These are phyloP conservation scores for Daldinia sp. DNA, from an alignment of 2,329 filamentous ascomycete species.

Conservation along the genomic window DNA sequence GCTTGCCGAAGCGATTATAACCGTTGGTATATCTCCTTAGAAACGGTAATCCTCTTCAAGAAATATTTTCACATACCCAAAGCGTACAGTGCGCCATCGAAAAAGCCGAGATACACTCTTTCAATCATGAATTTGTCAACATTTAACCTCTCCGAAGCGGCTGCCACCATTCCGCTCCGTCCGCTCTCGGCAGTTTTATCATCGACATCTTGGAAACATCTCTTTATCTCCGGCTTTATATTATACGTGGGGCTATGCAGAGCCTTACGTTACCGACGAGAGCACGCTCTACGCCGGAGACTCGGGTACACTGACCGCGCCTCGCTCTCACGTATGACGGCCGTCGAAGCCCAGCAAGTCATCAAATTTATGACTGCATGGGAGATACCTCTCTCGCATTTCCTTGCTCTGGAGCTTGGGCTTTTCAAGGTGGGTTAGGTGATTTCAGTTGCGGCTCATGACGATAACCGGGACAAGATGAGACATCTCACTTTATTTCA, in stretches of 20 bases:
- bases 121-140: constrained; percentile 21
- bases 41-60: no score
- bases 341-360: constrained; percentile 45
- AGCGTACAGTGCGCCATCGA: no score
- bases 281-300: constrained; percentile 36
- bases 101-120: background rate
- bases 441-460: background rate
- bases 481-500: background rate
- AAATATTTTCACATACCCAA: no score
- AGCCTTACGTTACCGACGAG: constrained; percentile 42
- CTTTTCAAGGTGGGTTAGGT: constrained; percentile 45
- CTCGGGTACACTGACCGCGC: constrained; percentile 42
- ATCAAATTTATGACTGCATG: constrained; percentile 38
- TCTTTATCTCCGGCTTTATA: constrained; percentile 31
- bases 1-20: no score
- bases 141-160: background rate
- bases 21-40: no score
- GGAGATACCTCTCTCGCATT: constrained; percentile 44
- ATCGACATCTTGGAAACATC: constrained; percentile 33
- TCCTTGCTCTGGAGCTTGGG: constrained; percentile 43
- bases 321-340: constrained; percentile 45
- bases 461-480: background rate
- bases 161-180: background rate
- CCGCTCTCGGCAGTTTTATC: constrained; percentile 11
- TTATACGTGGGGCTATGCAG: constrained; percentile 43